phyloP scores from a whole-genome alignment of 2,329 filamentous ascomycete species.

The Paecilomyces fulvus region DNA sequence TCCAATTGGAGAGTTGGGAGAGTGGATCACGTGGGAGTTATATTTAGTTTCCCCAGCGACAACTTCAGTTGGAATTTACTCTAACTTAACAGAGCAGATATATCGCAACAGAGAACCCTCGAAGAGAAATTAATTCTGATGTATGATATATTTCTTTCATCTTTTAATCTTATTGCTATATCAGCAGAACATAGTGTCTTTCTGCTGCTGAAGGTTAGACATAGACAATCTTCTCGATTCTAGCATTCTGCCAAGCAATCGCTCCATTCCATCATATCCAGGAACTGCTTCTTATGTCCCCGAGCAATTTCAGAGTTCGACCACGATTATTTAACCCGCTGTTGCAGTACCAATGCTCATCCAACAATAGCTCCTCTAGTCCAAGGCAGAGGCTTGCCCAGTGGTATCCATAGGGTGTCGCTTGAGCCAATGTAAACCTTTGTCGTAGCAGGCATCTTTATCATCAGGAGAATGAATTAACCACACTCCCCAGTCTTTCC shows the following conservation, averaged over 20 bases:
- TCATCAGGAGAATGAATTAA: neutral
- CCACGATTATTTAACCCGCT: conserved; percentile 3
- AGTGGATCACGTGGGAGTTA: neutral
- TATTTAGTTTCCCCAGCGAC: conserved; percentile 1
- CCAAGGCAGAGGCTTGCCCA: conserved; percentile 3
- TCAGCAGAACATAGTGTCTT: no score
- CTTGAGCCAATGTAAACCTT: neutral
- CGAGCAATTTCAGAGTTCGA: neutral
- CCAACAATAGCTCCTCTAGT: conserved; percentile 4
- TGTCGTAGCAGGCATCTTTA: neutral
- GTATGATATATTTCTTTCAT: no score
- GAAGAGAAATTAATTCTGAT: no score
- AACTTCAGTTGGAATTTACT: neutral
- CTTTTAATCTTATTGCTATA: no score
- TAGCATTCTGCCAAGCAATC: no score
- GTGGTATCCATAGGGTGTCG: neutral
- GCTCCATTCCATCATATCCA: no score
- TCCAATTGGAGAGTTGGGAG: neutral
- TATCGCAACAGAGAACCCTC: no score
- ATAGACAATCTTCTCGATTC: no score
- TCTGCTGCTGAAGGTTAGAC: no score
- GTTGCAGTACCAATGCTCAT: conserved; percentile 4
- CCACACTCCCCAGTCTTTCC: neutral
- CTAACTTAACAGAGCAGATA: no score
- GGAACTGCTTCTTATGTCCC: neutral